Percentiles rank a stretch among this genome's conserved stretches.
phyloP scores from a whole-genome alignment of 2,329 filamentous ascomycete genomes.

The Cladophialophora immunda region DNA sequence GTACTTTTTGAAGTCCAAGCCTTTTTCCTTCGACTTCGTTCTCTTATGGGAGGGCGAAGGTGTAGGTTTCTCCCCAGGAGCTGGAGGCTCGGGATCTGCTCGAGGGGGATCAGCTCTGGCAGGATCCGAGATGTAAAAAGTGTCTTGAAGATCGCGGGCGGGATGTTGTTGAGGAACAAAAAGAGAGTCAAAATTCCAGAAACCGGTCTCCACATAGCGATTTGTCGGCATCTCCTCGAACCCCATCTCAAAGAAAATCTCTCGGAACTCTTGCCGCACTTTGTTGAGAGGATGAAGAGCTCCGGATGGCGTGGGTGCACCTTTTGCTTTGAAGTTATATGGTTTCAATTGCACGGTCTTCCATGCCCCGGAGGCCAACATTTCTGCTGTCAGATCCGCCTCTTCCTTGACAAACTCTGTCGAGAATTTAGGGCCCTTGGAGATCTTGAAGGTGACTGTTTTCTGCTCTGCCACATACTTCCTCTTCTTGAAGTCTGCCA shows the following conservation, averaged over 20 bases:
- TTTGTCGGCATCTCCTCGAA: conserved; percentile 98
- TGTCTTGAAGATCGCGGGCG: conserved; percentile 95
- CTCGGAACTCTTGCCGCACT: conserved; percentile 92
- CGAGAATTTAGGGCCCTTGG: conserved; percentile 87
- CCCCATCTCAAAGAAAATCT: conserved; percentile 99
- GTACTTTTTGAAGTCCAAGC: conserved; percentile 79
- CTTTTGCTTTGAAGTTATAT: conserved; percentile 78
- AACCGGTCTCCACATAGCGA: conserved; percentile 92
- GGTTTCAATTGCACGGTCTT: conserved; percentile 89
- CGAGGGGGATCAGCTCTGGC: conserved; percentile 73
- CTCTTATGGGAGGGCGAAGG: conserved; percentile 60
- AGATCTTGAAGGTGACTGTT: conserved; percentile 81
- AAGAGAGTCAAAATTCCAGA: conserved; percentile 99
- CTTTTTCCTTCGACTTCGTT: conserved; percentile 57
- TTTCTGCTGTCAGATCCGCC: conserved; percentile 93
- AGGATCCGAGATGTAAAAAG: conserved; percentile 97
- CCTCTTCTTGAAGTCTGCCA: conserved; percentile 87
- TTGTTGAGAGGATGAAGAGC: conserved; percentile 77
- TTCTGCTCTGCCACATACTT: conserved; percentile 88
- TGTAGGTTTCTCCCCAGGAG: conserved; percentile 53
- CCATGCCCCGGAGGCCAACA: conserved; percentile 87
- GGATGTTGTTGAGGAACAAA: conserved; percentile 98
- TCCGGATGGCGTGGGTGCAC: conserved; percentile 58
- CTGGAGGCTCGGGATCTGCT: conserved; percentile 59
- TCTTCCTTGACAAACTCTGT: conserved; percentile 90